A percentile compares a stretch with the other conserved stretches of the same genome.
Evolutionary conservation across 2,329 filamentous ascomycete genomes (phyloP).

Genomic region (Septoria petroselini): DNA sequence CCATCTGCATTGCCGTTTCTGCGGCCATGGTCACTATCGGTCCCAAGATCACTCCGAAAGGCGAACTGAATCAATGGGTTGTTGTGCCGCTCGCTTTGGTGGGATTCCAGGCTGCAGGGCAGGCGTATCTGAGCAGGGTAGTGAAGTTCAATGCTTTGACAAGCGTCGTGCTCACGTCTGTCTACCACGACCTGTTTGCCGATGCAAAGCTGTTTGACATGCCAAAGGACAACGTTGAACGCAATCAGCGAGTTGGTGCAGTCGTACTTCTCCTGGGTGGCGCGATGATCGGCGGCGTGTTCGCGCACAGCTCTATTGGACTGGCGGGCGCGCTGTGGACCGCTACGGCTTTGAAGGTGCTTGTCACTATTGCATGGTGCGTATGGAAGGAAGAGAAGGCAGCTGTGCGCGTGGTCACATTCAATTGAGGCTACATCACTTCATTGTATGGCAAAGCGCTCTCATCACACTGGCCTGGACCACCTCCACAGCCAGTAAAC

Average conservation of each 20-base stretch:
- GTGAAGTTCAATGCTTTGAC: conserved; percentile 68
- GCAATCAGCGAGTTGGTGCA: conserved; percentile 53
- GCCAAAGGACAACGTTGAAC: conserved; percentile 48
- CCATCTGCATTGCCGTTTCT: conserved; percentile 41
- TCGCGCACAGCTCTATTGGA: conserved; percentile 52
- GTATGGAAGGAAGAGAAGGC: conserved; percentile 42
- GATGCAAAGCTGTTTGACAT: conserved; percentile 54
- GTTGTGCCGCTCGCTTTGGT: conserved; percentile 66
- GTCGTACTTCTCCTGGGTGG: conserved; percentile 54
- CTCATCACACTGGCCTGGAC: conserved; percentile 12
- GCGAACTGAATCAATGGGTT: conserved; percentile 41
- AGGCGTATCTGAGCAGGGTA: conserved; percentile 70
- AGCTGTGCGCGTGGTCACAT: no score
- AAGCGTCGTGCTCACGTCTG: conserved; percentile 75
- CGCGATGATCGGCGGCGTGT: conserved; percentile 54
- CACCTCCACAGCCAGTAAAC: conserved; percentile 24
- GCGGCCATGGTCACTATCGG: conserved; percentile 45
- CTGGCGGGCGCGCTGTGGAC: conserved; percentile 53
- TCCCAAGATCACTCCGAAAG: conserved; percentile 22
- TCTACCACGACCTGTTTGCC: conserved; percentile 77
- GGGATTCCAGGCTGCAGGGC: conserved; percentile 74
- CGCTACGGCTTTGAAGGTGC: conserved; percentile 42
- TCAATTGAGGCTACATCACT: no score
- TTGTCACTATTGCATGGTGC: conserved; percentile 42
- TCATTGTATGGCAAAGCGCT: background rate